Conservation (phyloP, 2,329 filamentous ascomycete species). For the Clonostachys sp. region DNA sequence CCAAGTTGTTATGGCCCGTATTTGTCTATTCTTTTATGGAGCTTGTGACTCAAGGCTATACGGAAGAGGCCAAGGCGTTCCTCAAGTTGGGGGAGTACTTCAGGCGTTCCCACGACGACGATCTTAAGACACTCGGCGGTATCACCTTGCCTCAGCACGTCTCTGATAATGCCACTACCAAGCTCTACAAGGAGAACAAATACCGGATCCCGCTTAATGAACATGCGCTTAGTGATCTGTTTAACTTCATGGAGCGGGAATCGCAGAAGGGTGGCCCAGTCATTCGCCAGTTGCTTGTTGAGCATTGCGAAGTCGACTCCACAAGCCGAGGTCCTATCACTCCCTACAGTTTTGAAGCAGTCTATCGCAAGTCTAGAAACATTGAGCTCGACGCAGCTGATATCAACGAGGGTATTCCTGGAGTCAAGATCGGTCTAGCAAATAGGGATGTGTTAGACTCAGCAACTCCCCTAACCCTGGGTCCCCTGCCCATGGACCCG, state of each 20-base stretch:
- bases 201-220: constrained; percentile 89
- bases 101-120: constrained; percentile 72
- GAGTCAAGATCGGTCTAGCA: constrained; percentile 55
- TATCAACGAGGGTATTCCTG: constrained; percentile 60
- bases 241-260: constrained; percentile 87
- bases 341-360: constrained; percentile 58
- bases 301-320: constrained; percentile 52
- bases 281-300: constrained; percentile 68
- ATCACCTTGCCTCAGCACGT: constrained; percentile 76
- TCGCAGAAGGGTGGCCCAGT: constrained; percentile 74
- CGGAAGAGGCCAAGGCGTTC: constrained; percentile 69
- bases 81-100: constrained; percentile 68
- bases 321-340: constrained; percentile 59
- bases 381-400: constrained; percentile 60
- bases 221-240: constrained; percentile 75
- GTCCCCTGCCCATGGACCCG: constrained; percentile 76
- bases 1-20: constrained; percentile 84
- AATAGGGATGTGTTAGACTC: constrained; percentile 58
- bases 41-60: constrained; percentile 67
- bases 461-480: constrained; percentile 63
- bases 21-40: constrained; percentile 92
- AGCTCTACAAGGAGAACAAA: constrained; percentile 79
- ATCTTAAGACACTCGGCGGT: constrained; percentile 69
- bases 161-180: constrained; percentile 69
- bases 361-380: constrained; percentile 52